Evolutionary conservation across 2,329 filamentous ascomycete species (phyloP), one percentile per base, ranked within the genome.

Genomic region (Trichoderma sp.): DNA sequence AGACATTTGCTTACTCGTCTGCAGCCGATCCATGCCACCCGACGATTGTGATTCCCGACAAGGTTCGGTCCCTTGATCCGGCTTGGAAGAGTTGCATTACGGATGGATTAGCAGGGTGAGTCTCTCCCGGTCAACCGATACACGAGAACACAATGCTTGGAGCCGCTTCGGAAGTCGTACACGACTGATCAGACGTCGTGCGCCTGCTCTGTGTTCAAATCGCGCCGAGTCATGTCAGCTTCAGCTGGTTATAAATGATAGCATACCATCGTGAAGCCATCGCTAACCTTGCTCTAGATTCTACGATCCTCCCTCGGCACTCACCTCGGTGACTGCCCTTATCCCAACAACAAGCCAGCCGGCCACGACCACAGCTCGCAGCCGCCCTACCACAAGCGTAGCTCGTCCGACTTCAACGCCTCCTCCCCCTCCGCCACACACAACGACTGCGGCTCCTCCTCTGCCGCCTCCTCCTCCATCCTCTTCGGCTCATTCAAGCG

Each of bases 1-100:
- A 10, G 28, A 7, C 21, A 2, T 24, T 50, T 28, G 19, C 45
- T 66, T 6, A 64, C 43, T 3, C 59, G 43, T 34, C 50, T 7
- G 47, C n/a, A 67, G 66, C 66, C 24, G 66, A 67, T 39, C 63
- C 66, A 45, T 67, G 66, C 56, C 63, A 67, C 19, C 66, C 66
- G 6, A 67, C 66, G 3, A 67, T 67, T 41, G 63, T 67, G 12
- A 47, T 67, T 47, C 66, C 66, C 9, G 63, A 65, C 47, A 15
- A 24, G 15, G 26, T 67, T 6, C 54, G 56, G 9, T 65, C 63
- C 17, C 39, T 67, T 10, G 56, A 67, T 19, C 66, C 66, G 19
- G 66, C 41, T 10, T 67, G 66, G 66, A 43, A 43, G 21, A 62
- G 63, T 14, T 67, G 66, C 26, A 61, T 65, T 15, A 19, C 30